Percentiles rank a stretch among this genome's conserved stretches.
Conservation (phyloP, 176 grass and related monocot genomes). For the Cymbopogon citratus region DNA sequence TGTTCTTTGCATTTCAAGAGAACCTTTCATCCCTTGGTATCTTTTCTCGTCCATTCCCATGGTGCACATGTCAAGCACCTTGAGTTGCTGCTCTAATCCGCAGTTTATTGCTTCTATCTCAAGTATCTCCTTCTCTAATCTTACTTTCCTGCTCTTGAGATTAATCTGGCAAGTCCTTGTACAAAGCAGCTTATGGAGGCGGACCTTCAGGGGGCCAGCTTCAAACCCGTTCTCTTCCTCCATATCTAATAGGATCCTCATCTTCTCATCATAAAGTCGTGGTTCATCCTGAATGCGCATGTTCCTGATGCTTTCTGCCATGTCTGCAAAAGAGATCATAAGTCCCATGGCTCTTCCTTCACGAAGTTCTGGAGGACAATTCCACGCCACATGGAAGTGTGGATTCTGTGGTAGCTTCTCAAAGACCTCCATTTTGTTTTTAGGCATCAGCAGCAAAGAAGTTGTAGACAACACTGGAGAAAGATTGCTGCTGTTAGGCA, state of each 20-base stretch:
- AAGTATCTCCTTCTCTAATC: slow-evolving; percentile 6
- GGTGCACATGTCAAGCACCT: not conserved
- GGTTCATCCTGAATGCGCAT: slow-evolving; percentile 29
- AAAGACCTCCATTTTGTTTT: slow-evolving; percentile 40
- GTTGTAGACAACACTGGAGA: slow-evolving; percentile 14
- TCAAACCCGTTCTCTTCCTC: slow-evolving; percentile 55
- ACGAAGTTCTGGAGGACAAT: slow-evolving; percentile 29
- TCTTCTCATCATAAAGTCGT: slow-evolving; percentile 31
- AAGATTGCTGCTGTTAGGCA: not conserved
- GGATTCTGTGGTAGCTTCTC: slow-evolving; percentile 32
- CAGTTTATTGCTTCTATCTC: not conserved
- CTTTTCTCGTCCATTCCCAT: slow-evolving; percentile 1
- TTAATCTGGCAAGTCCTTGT: slow-evolving; percentile 17
- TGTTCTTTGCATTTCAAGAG: not conserved
- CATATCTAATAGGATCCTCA: slow-evolving; percentile 25
- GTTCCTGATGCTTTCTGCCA: slow-evolving; percentile 34
- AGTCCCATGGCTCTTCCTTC: slow-evolving; percentile 55
- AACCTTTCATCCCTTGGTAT: slow-evolving; percentile 6
- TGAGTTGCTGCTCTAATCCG: not conserved
- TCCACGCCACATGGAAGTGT: slow-evolving; percentile 35
- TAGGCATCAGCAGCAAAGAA: slow-evolving; percentile 28
- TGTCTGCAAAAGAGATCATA: slow-evolving; percentile 38
- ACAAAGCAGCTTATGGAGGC: slow-evolving; percentile 25
- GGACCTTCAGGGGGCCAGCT: slow-evolving; percentile 21
- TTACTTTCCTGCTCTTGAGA: slow-evolving; percentile 17